Conservation (phyloP, 371 early-diverging fungal genomes). For the Zychaea mexicana region DNA sequence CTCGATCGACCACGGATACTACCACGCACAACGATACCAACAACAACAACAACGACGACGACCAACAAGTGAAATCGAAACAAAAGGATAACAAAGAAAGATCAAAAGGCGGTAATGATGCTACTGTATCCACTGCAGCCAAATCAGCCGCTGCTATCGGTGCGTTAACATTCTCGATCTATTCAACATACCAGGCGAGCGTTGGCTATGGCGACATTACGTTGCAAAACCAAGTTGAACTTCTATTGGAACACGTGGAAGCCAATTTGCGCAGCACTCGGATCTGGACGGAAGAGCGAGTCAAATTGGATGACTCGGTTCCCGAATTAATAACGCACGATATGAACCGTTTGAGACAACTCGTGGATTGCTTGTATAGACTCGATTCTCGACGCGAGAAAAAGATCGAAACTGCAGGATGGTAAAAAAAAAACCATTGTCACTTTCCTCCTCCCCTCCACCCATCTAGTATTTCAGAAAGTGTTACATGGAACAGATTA, state of each 20-base stretch:
- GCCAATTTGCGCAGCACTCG: conserved; percentile 46
- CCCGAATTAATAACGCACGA: conserved; percentile 48
- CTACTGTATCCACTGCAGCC: conserved; percentile 12
- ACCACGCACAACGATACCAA: not conserved
- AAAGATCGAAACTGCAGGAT: conserved; percentile 45
- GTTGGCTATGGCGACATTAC: conserved; percentile 34
- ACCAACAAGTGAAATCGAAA: not conserved
- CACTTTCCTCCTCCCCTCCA: too few species aligned
- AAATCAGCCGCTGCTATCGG: conserved; percentile 52
- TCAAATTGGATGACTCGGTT: conserved; percentile 39
- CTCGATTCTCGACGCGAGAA: conserved; percentile 55
- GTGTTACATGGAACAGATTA: too few species aligned
- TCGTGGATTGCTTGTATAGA: conserved; percentile 35
- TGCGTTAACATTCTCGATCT: conserved; percentile 50
- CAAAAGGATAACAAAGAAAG: conserved; percentile 13
- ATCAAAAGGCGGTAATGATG: not conserved
- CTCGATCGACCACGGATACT: not conserved
- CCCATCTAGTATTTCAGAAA: too few species aligned
- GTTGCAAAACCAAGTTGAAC: conserved; percentile 16
- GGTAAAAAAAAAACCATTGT: conserved; percentile 17
- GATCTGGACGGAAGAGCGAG: conserved; percentile 59
- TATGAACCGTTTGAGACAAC: conserved; percentile 35
- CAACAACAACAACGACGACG: not conserved
- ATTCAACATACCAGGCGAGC: conserved; percentile 57
- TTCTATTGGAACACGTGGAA: conserved; percentile 27